Conservation (phyloP, 768 basidiomycete genomes). For the Lactifluus hygrophoroides region DNA sequence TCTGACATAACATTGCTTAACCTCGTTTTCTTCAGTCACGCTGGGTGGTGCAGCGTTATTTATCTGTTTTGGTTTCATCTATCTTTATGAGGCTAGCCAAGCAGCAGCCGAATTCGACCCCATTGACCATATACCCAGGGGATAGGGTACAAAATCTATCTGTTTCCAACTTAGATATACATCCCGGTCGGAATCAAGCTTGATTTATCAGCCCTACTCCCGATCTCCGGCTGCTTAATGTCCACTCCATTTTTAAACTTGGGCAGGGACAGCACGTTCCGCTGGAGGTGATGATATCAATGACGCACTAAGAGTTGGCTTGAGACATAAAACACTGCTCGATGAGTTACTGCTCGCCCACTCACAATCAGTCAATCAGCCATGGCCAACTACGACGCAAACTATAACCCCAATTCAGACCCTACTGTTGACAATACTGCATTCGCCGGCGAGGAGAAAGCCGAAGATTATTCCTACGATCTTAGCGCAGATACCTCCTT, state of each 20-base stretch:
- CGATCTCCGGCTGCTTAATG: background rate
- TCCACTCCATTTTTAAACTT: background rate
- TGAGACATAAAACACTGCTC: background rate
- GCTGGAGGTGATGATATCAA: background rate
- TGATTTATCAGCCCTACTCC: background rate
- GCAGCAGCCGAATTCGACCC: constrained; percentile 13
- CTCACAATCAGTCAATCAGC: background rate
- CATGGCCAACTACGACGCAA: constrained; percentile 9
- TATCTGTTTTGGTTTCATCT: constrained; percentile 18
- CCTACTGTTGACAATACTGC: background rate
- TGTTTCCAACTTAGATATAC: background rate
- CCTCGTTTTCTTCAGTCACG: constrained; percentile 13
- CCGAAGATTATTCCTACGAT: background rate
- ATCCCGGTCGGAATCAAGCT: background rate
- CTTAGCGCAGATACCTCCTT: background rate
- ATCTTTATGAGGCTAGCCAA: constrained; percentile 16
- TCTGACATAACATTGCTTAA: background rate
- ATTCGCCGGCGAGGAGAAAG: background rate
- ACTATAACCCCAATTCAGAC: constrained; percentile 9
- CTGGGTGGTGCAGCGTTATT: constrained; percentile 19
- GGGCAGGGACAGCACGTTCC: background rate
- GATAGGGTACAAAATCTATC: constrained; percentile 1
- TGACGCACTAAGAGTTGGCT: background rate
- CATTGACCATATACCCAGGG: constrained; percentile 15
- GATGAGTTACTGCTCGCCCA: background rate